A percentile compares a stretch with the other conserved stretches of the same genome.
These are phyloP conservation scores for Candida dubliniensis DNA, from an alignment of 1,139 yeast genomes.

Conservation along the genomic window DNA sequence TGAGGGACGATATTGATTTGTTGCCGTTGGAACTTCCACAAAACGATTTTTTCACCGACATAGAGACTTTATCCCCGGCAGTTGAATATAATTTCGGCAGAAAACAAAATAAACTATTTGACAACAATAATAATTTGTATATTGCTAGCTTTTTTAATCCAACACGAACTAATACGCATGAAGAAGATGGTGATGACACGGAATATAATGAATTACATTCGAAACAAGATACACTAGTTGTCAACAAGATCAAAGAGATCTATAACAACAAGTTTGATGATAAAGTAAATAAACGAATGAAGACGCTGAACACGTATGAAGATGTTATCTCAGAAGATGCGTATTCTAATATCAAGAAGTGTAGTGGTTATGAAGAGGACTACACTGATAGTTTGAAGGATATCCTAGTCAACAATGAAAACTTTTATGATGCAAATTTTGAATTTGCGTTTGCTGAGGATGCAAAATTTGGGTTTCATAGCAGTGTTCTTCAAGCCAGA, in stretches of 20 bases:
- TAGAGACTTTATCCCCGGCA: slow-evolving; percentile 52
- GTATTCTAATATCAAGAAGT: slow-evolving; percentile 13
- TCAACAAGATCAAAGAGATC: slow-evolving; percentile 20
- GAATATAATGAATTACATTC: slow-evolving; percentile 12
- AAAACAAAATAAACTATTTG: slow-evolving; percentile 36
- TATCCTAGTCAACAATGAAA: slow-evolving; percentile 8
- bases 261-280: slow-evolving; percentile 20
- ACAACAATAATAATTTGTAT: slow-evolving; percentile 20
- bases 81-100: slow-evolving; percentile 23
- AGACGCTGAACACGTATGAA: slow-evolving; percentile 19
- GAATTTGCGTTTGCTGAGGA: slow-evolving; percentile 20
- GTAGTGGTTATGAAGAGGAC: slow-evolving; percentile 17
- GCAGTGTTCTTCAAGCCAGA: slow-evolving; percentile 26
- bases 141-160: slow-evolving; percentile 30
- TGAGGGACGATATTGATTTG: slow-evolving; percentile 61
- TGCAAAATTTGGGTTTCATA: slow-evolving; percentile 32
- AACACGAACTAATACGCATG: slow-evolving; percentile 7
- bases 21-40: slow-evolving; percentile 50
- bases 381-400: slow-evolving; percentile 1
- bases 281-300: not conserved
- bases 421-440: slow-evolving; percentile 28
- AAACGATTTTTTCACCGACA: slow-evolving; percentile 47
- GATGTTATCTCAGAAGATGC: slow-evolving; percentile 12
- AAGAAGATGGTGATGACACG: slow-evolving; percentile 17
- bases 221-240: not conserved